A percentile compares a stretch with the other conserved stretches of the same genome.
Conservation (phyloP, 177 flowering plant species). For the Telopea speciosissima region DNA sequence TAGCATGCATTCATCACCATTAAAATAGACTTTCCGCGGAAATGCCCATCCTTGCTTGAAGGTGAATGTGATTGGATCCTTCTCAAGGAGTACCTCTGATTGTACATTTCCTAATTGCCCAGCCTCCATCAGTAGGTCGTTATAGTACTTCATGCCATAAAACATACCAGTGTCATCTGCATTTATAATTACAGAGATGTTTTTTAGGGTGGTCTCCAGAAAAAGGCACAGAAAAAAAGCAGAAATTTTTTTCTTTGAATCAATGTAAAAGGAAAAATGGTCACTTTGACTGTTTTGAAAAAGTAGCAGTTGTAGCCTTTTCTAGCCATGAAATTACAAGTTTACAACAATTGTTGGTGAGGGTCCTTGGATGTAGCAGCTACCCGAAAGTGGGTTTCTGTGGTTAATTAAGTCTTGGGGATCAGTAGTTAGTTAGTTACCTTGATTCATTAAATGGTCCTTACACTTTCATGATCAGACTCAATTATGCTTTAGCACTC, state of each 20-base stretch:
- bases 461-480: no score
- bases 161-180: slow-evolving; percentile 94
- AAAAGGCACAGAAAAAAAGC: neutral
- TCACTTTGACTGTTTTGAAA: neutral
- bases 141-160: slow-evolving; percentile 73
- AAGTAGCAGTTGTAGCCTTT: neutral
- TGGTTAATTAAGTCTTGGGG: neutral
- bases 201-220: neutral
- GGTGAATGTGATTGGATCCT: slow-evolving; percentile 52
- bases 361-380: neutral
- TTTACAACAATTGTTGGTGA: no score
- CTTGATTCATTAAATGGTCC: no score
- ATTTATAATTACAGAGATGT: neutral
- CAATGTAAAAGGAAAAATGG: neutral
- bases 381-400: neutral
- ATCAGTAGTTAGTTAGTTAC: no score
- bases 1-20: slow-evolving; percentile 83
- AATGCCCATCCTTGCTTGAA: slow-evolving; percentile 85
- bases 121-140: slow-evolving; percentile 75
- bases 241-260: neutral
- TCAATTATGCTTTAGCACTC: no score
- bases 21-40: slow-evolving; percentile 76
- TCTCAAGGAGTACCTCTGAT: slow-evolving; percentile 69
- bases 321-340: neutral
- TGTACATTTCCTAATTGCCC: slow-evolving; percentile 73